Base-by-base conservation (phyloP, 805 yeast genomes). In the Pichia eremophila region DNA sequence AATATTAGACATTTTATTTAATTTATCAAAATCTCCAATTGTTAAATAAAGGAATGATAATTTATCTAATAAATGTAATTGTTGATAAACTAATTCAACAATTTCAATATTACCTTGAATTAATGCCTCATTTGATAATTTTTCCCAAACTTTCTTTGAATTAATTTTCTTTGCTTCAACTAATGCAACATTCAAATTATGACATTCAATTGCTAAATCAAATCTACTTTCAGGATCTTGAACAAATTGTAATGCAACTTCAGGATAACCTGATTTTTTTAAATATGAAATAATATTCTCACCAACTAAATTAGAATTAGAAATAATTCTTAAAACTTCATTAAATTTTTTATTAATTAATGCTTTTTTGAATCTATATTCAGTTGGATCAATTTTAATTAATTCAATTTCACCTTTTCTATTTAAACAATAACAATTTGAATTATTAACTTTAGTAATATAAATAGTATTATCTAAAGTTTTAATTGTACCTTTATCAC, bases 161-260 rank as follows among this genome's bases (percentile, higher is more conserved):
- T 87, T 80, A 58, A 93, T 74, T 53, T 78, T 77, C 57, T 79
- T 78, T 40, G 98, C 98, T 71, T 91, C 96, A 47, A 75, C 82
- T 43, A 85, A 70, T n/a, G 98, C 99, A 54, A 85, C 85, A 14
- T 74, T 75, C 55, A 93, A 73, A 64, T 91, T 86, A 56, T 95
- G 91, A 62, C 95, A 86, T 69, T 93, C 97, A 52, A 93, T 73
- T 25, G 99, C 97, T 57, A 93, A 75, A 58, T 93, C 99, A 60
- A 93, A 91, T 66, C 96, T 79, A 39, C 97, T 87, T 65, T 90
- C 96, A 7, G 98, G 84, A 64, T 93, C 99, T 67, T 89, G 85
- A 46, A 93, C 99, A 62, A 93, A 95, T 66, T 91, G 97, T 52
- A 93, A 74, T 3, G 99, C 99, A 65, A 93, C 82, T 68, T 93